Base-by-base conservation (phyloP, 2,329 filamentous ascomycete genomes). In the Xylariales sp. region DNA sequence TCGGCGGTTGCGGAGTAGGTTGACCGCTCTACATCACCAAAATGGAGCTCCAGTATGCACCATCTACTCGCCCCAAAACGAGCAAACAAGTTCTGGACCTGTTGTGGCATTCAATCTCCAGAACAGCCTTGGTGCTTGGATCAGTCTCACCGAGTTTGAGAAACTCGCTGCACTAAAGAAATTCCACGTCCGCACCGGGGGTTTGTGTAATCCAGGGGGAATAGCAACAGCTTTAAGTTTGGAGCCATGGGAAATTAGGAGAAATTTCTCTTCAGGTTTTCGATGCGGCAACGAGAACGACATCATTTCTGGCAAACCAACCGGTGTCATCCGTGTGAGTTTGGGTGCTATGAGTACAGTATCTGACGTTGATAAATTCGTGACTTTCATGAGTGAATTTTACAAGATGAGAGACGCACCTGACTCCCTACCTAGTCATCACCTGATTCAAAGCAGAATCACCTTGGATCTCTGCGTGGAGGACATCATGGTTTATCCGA, bases 191-290 rank as follows among this genome's bases (percentile, higher is more conserved):
- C 80, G 93, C 27, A 95, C 88, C 1, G 93, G 93, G 4, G 86
- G 88, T 0, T 71, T 96, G 1, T 98, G 93, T 64, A 96, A 95
- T 53, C 91, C 93, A 1, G 93, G 90, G 8, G 89, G 89, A 1
- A 78, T 95, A 44, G 84, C 89, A 11, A 71, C 74, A 1, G 78
- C 81, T 15, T 73, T 97, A n/a, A 69, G 71, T 2, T 71, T 96
- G 39, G 75, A 82, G 34, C 80, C 88, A 0, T 85, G 83, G 77
- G 89, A 97, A 56, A 83, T 96, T 74, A 83, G 74, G 51, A 75
- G 76, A 44, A 95, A 95, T 58, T 95, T 93, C 54, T 88, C 85
- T 1, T 78, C 84, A 2, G 93, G 93, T 0, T 81, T 89, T 56
- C 78, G 88, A 28, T 98, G 93, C 60, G 90, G 89, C 5, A 78